These are phyloP conservation scores for Aureobasidium sp. DNA, from an alignment of 2,329 filamentous ascomycete species.

Conservation along the genomic window DNA sequence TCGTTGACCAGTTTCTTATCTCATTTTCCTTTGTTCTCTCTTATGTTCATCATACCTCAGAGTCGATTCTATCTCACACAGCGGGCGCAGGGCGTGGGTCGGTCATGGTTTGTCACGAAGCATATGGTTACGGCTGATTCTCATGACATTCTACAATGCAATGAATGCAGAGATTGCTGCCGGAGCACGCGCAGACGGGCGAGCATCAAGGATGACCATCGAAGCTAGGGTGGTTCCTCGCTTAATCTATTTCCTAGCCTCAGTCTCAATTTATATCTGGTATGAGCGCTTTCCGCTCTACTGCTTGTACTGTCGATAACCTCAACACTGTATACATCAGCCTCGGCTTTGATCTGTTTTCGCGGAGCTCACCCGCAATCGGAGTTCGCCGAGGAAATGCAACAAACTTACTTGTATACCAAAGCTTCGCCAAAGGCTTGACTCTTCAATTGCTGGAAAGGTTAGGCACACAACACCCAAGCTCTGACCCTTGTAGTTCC, in stretches of 20 bases:
- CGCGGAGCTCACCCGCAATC: background rate
- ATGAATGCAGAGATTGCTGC: background rate
- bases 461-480: background rate
- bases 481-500: background rate
- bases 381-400: background rate
- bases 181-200: background rate
- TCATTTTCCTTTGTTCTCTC: conserved; percentile 6
- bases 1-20: background rate
- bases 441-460: background rate
- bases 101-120: background rate
- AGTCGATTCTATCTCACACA: background rate
- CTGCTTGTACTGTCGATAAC: background rate
- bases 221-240: background rate
- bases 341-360: background rate
- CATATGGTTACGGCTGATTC: conserved; percentile 3
- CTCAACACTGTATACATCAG: background rate
- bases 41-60: background rate
- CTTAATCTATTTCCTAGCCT: background rate
- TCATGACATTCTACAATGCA: background rate
- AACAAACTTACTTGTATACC: background rate
- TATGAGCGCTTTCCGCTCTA: conserved; percentile 1
- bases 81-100: conserved; percentile 6
- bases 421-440: background rate
- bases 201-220: background rate
- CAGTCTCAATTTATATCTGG: background rate